A percentile compares a stretch with the other conserved stretches of the same genome.
Conservation (phyloP, 83 land plant species). For the Isoetes engelmannii region DNA sequence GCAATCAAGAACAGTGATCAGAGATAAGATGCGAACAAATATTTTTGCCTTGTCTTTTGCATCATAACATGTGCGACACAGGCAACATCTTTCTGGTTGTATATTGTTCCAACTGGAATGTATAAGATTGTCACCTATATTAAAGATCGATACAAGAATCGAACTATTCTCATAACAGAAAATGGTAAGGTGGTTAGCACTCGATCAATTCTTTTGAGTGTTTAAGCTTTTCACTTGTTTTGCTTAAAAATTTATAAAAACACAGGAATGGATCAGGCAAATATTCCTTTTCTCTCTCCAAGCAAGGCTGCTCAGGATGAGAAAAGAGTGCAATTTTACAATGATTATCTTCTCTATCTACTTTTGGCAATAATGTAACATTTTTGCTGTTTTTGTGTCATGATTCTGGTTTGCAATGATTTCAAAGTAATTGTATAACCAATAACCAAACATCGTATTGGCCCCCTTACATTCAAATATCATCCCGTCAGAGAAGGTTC, state of each 20-base stretch:
- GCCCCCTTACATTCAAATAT: too few relatives aligned
- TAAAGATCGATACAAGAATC: not conserved
- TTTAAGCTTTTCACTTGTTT: too few relatives aligned
- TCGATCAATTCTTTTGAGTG: too few relatives aligned
- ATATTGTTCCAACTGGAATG: constrained; percentile 14
- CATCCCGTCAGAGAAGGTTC: too few relatives aligned
- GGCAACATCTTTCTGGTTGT: not conserved
- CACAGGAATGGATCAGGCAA: constrained; percentile 7
- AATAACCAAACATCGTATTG: too few relatives aligned
- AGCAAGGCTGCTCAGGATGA: not conserved
- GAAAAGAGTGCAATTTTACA: constrained; percentile 11
- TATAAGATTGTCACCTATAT: constrained; percentile 11
- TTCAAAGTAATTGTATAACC: too few relatives aligned
- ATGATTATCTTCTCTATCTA: constrained; percentile 8
- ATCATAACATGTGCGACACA: too few relatives aligned
- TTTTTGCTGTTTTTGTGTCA: too few relatives aligned
- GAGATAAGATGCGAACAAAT: too few relatives aligned
- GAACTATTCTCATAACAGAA: constrained; percentile 9
- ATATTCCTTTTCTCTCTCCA: constrained; percentile 7
- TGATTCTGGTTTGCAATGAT: too few relatives aligned
- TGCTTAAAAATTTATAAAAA: too few relatives aligned
- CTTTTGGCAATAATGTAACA: constrained; percentile 3
- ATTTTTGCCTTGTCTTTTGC: too few relatives aligned
- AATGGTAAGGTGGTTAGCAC: not conserved
- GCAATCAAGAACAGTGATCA: not conserved